These are phyloP conservation scores for Quillaja saponaria DNA, from an alignment of 306 rosid species.

Conservation along the genomic window DNA sequence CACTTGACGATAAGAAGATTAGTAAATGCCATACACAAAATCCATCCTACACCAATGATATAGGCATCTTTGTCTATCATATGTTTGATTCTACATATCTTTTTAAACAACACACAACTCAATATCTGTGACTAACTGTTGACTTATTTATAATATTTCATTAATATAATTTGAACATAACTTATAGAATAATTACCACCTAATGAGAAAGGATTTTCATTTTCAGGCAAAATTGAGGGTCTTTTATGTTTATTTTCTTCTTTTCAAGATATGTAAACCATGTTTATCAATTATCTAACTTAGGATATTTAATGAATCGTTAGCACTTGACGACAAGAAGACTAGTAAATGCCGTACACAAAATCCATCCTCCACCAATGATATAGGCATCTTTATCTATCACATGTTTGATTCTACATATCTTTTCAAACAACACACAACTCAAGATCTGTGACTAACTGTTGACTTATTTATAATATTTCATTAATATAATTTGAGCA, in stretches of 20 bases:
- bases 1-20: slow-evolving; percentile 29
- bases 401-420: slow-evolving; percentile 12
- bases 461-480: slow-evolving; percentile 12
- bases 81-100: slow-evolving; percentile 10
- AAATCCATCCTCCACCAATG: slow-evolving; percentile 26
- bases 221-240: background rate
- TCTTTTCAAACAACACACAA: background rate
- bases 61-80: background rate
- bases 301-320: slow-evolving; percentile 21
- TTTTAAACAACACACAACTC: background rate
- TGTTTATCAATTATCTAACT: background rate
- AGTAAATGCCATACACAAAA: slow-evolving; percentile 39
- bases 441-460: slow-evolving; percentile 6
- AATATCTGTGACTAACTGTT: slow-evolving; percentile 5
- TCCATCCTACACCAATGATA: slow-evolving; percentile 22
- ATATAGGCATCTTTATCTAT: background rate
- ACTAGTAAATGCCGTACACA: slow-evolving; percentile 40
- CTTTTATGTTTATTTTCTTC: background rate
- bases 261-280: background rate
- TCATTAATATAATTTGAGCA: background rate
- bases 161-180: background rate
- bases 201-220: too few relatives aligned
- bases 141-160: slow-evolving; percentile 18
- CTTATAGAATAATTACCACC: slow-evolving; percentile 21
- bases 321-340: slow-evolving; percentile 27